Conservation (phyloP, 1,139 yeast genomes). For the Meyerozyma elateridarum region DNA sequence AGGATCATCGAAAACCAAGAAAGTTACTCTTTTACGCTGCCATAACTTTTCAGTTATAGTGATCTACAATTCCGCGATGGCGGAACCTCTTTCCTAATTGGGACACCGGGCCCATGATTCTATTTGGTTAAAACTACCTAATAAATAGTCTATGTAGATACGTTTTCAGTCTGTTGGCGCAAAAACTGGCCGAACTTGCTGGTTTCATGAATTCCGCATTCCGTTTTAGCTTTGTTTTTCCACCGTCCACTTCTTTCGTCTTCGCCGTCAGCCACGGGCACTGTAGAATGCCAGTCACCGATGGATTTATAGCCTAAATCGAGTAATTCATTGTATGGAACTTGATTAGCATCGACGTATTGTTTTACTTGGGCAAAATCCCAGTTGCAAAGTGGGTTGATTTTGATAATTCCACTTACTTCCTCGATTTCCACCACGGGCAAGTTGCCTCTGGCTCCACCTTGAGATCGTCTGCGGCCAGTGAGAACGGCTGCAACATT, state of each 20-base stretch:
- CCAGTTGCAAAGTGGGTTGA: slow-evolving; percentile 89
- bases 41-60: neutral
- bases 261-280: slow-evolving; percentile 84
- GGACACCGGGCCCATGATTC: neutral
- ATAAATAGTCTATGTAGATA: neutral
- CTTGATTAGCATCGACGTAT: slow-evolving; percentile 64
- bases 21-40: neutral
- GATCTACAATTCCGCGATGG: neutral
- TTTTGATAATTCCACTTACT: slow-evolving; percentile 66
- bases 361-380: slow-evolving; percentile 63
- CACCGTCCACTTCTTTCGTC: slow-evolving; percentile 96
- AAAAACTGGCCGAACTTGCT: slow-evolving; percentile 64
- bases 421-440: slow-evolving; percentile 75
- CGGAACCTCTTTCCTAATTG: neutral
- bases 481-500: slow-evolving; percentile 80
- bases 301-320: slow-evolving; percentile 87
- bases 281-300: slow-evolving; percentile 96
- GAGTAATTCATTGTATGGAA: slow-evolving; percentile 80
- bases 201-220: slow-evolving; percentile 91
- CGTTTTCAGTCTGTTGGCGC: slow-evolving; percentile 9
- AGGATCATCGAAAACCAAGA: neutral
- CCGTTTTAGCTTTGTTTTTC: slow-evolving; percentile 91
- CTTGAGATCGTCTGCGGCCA: slow-evolving; percentile 88
- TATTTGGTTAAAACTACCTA: too few relatives aligned
- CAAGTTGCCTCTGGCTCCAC: slow-evolving; percentile 72